Percentiles rank a stretch among this genome's conserved stretches.
Conservation (phyloP, 2,329 filamentous ascomycete species). For the Xylariales sp. region DNA sequence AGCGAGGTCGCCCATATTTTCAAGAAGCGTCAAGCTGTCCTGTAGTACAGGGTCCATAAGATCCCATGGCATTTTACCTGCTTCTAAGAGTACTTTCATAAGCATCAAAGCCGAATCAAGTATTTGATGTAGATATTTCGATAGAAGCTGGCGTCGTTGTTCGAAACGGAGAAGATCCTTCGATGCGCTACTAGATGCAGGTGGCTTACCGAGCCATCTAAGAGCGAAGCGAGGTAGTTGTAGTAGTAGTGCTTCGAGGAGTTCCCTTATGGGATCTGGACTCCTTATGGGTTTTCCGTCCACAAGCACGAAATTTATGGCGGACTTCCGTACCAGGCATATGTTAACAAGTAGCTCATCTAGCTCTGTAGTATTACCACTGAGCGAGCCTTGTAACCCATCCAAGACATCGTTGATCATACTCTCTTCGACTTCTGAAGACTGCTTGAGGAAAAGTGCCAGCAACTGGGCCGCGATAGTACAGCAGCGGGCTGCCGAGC, state of each 20-base stretch:
- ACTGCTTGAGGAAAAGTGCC: slow-evolving; percentile 46
- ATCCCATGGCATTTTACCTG: slow-evolving; percentile 46
- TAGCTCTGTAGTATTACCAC: slow-evolving; percentile 54
- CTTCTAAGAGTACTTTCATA: slow-evolving; percentile 47
- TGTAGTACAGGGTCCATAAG: slow-evolving; percentile 51
- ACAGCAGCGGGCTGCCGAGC: slow-evolving; percentile 46
- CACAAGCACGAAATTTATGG: slow-evolving; percentile 41
- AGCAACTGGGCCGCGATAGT: slow-evolving; percentile 52
- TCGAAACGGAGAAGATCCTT: slow-evolving; percentile 59
- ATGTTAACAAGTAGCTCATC: slow-evolving; percentile 57
- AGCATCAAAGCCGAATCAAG: slow-evolving; percentile 59
- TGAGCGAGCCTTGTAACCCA: slow-evolving; percentile 53
- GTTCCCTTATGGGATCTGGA: slow-evolving; percentile 18
- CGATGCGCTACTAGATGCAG: slow-evolving; percentile 43
- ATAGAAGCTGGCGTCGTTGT: slow-evolving; percentile 50
- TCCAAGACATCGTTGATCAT: slow-evolving; percentile 46
- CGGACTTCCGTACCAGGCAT: slow-evolving; percentile 49
- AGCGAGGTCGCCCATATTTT: slow-evolving; percentile 42
- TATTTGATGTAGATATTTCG: slow-evolving; percentile 48
- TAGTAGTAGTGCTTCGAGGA: slow-evolving; percentile 53
- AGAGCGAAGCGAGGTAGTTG: slow-evolving; percentile 56
- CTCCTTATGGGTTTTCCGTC: slow-evolving; percentile 12
- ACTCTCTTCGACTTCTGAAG: slow-evolving; percentile 33
- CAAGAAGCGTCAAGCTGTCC: slow-evolving; percentile 50
- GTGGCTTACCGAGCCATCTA: slow-evolving; percentile 57